A percentile compares a stretch with the other conserved stretches of the same genome.
Evolutionary conservation across 208 protist genomes (phyloP).

Genomic region (Trypanosoma boissoni): DNA sequence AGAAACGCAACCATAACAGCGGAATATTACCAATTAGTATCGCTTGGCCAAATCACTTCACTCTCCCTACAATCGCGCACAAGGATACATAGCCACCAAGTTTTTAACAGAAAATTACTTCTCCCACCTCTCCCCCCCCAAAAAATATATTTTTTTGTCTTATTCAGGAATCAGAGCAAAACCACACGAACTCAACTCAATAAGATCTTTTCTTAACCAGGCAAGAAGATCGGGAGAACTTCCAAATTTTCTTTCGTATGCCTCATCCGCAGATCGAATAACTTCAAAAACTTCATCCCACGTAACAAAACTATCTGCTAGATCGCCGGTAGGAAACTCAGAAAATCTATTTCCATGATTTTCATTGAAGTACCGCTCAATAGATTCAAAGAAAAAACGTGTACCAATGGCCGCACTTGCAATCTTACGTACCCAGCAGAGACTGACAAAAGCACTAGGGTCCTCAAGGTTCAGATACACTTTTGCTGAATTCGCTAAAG

Average conservation of each 20-base stretch:
- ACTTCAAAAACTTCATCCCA: constrained; percentile 18
- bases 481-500: constrained; percentile 9
- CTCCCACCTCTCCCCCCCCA: neutral
- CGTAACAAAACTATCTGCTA: constrained; percentile 17
- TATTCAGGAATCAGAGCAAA: neutral
- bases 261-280: constrained; percentile 1
- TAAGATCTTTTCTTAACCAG: constrained; percentile 22
- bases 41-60: too few relatives aligned
- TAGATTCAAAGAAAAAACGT: constrained; percentile 28
- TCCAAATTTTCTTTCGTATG: constrained; percentile 15
- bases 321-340: neutral
- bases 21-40: too few relatives aligned
- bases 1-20: constrained; percentile 11
- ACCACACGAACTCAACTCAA: constrained; percentile 5
- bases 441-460: neutral
- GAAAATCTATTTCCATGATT: neutral
- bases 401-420: constrained; percentile 21
- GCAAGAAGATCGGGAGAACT: constrained; percentile 9
- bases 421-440: constrained; percentile 24
- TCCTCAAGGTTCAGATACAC: constrained; percentile 4
- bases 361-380: constrained; percentile 17
- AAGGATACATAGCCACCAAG: too few relatives aligned
- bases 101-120: too few relatives aligned
- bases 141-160: neutral
- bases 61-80: too few relatives aligned